Conservation (phyloP, 306 rosid species). For the Sphenostylis stenocarpa region DNA sequence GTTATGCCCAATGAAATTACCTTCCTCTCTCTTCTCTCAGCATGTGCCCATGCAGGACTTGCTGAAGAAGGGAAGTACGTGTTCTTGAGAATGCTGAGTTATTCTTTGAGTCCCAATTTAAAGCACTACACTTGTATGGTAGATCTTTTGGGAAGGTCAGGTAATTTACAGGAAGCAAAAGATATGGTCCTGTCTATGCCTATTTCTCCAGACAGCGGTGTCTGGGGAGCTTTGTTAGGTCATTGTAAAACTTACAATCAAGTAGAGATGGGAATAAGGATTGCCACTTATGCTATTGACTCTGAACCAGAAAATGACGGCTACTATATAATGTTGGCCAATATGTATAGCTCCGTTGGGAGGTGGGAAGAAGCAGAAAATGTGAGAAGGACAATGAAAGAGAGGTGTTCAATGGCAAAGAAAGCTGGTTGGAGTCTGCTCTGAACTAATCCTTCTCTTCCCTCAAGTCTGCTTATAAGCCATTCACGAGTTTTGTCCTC, state of each 20-base stretch:
- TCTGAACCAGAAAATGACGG: constrained; percentile 2
- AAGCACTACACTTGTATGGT: constrained; percentile 12
- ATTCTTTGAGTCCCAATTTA: not conserved
- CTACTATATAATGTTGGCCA: constrained; percentile 1
- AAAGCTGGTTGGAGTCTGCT: constrained; percentile 8
- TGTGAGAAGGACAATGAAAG: not conserved
- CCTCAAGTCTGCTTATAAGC: not conserved
- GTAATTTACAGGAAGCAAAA: not conserved
- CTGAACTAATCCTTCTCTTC: not conserved
- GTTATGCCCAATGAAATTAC: constrained; percentile 8
- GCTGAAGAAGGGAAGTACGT: not conserved
- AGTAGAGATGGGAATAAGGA: not conserved
- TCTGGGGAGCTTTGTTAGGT: constrained; percentile 13
- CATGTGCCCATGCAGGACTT: constrained; percentile 11
- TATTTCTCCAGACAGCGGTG: not conserved
- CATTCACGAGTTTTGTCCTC: not conserved
- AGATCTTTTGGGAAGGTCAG: constrained; percentile 12
- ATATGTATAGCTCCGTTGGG: constrained; percentile 7
- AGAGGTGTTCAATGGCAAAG: not conserved
- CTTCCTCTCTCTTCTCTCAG: constrained; percentile 11
- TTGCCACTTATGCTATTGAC: not conserved
- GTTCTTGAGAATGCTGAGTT: not conserved
- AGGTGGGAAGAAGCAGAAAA: constrained; percentile 10
- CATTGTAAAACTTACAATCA: constrained; percentile 6
- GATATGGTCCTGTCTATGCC: not conserved